Evolutionary conservation across 176 grass and related monocot genomes (phyloP).

Genomic region (Phragmites australis): DNA sequence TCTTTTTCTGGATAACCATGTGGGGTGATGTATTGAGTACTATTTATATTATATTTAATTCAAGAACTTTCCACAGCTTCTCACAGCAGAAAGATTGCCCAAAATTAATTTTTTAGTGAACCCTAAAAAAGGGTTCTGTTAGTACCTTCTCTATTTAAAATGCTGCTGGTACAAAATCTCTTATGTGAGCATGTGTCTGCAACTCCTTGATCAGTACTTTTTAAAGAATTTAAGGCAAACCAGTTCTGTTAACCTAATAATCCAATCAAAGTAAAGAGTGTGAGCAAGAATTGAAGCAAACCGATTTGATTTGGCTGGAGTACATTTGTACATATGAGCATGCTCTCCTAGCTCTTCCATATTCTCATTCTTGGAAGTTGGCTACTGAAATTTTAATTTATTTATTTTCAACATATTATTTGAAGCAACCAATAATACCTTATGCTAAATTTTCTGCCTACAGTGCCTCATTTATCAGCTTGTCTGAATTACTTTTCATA

Average conservation of each 20-base stretch:
- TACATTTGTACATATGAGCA: constrained; percentile 1
- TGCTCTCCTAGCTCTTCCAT: not conserved
- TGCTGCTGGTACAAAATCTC: not conserved
- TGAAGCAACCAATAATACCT: constrained; percentile 20
- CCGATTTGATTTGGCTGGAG: constrained; percentile 14
- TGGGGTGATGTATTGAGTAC: constrained; percentile 1
- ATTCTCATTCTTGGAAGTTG: not conserved
- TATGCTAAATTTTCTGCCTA: constrained; percentile 23
- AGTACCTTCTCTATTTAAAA: not conserved
- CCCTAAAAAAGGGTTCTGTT: not conserved
- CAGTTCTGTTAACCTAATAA: not conserved
- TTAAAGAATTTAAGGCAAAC: not conserved
- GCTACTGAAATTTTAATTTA: constrained; percentile 11
- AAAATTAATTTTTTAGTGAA: not conserved
- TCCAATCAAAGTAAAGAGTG: not conserved
- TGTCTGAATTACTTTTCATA: constrained; percentile 34
- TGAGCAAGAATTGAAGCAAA: constrained; percentile 4
- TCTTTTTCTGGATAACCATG: not conserved
- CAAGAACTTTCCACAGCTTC: not conserved
- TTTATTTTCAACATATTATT: constrained; percentile 28
- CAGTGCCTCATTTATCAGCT: constrained; percentile 17
- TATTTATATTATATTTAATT: constrained; percentile 10
- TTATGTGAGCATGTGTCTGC: not conserved
- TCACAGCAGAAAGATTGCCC: not conserved
- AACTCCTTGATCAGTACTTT: not conserved